Conservation (phyloP, 2,329 filamentous ascomycete genomes). For the Hypocrella siamensis region DNA sequence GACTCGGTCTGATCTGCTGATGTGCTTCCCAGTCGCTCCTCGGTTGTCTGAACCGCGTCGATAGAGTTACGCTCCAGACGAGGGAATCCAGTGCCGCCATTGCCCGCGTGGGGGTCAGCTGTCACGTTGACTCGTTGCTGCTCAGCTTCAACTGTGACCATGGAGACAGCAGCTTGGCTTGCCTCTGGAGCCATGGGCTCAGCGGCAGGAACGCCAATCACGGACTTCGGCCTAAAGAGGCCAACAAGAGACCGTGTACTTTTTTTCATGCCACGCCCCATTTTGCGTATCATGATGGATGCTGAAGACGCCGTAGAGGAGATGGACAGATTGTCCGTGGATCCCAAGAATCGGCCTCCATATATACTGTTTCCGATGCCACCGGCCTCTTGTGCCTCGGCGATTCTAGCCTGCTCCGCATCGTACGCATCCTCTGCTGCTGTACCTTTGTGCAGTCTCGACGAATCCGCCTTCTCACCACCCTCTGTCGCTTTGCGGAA, state of each 20-base stretch:
- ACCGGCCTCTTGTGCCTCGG: conserved; percentile 77
- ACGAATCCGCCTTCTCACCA: conserved; percentile 17
- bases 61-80: conserved; percentile 71
- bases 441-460: conserved; percentile 52
- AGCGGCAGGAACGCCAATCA: conserved; percentile 60
- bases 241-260: conserved; percentile 81
- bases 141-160: conserved; percentile 92
- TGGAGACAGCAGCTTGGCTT: conserved; percentile 74
- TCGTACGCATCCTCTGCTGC: conserved; percentile 51
- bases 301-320: conserved; percentile 81
- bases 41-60: conserved; percentile 41
- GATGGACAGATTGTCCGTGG: conserved; percentile 87
- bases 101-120: conserved; percentile 48
- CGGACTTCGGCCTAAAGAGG: conserved; percentile 85
- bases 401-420: conserved; percentile 82
- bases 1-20: conserved; percentile 45
- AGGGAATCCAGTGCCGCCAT: conserved; percentile 64
- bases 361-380: conserved; percentile 93
- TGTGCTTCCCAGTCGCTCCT: conserved; percentile 39
- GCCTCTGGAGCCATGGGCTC: conserved; percentile 51
- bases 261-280: conserved; percentile 98
- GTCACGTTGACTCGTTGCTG: conserved; percentile 70
- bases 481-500: conserved; percentile 54
- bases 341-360: conserved; percentile 74
- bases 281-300: conserved; percentile 91